Evolutionary conservation across 2,329 filamentous ascomycete species (phyloP), one percentile per base, ranked within the genome.

Genomic region (Clarireedia paspali): DNA sequence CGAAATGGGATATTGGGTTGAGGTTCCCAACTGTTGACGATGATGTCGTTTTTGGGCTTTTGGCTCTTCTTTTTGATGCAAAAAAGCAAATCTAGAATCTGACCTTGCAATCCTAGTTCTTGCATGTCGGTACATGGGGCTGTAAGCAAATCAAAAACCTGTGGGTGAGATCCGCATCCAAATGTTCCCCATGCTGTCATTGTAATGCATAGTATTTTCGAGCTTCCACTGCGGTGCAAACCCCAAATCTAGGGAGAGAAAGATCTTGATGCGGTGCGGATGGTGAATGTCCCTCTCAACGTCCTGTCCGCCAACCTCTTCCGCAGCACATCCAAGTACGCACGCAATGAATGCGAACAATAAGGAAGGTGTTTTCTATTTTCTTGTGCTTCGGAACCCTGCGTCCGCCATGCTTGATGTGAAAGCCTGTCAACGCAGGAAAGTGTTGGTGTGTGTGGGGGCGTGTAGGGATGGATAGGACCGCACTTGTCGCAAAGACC

Each of bases 111-210:
- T 55, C 59, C 62, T 51, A 42, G 54, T 51, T 44, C 52, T 50
- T 53, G 61, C 59, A 58, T 58, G 52, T 62, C 60, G 57, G 59
- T 61, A 58, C 52, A 57, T 57, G 50, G 53, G 30, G 50, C 49
- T 56, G 53, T 53, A 54, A 62, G 60, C 59, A 63, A 62, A 59
- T 57, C 20, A 20, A 60, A 38, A 53, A 34, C 15, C 20, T 47
- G 44, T 47, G 44, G 40, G 23, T 50, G 46, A n/a, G 23, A 44
- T 44, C 34, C 24, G 47, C 14, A 38, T 27, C 23, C 30, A 39
- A 15, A 50, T 26, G 44, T 34, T 50, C 20, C 48, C 40, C 40
- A 44, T 44, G 24, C 40, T 36, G 27, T 45, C 42, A 34, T 36
- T 36, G 27, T 45, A 44, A 34, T 36, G 38, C 30, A 50, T 27